These are phyloP conservation scores for Acanthamoeba triangularis DNA, from an alignment of 208 protist species.

Conservation along the genomic window DNA sequence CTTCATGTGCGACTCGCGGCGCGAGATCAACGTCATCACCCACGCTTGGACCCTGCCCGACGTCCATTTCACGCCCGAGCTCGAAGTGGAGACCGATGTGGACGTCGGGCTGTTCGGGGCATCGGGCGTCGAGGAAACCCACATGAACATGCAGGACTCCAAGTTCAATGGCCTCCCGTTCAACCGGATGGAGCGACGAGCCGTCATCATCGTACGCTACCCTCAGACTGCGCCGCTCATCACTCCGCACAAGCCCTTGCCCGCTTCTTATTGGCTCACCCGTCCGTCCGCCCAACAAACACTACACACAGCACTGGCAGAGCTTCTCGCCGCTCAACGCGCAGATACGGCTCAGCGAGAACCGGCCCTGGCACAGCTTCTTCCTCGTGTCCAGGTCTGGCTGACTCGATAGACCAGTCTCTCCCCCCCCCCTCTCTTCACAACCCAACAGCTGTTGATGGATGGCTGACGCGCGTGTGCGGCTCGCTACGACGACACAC, in stretches of 20 bases:
- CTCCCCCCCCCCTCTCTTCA: too few species aligned
- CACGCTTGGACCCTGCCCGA: slow-evolving; percentile 22
- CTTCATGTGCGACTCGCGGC: slow-evolving; percentile 24
- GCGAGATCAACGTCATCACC: slow-evolving; percentile 63
- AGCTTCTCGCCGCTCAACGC: slow-evolving; percentile 55
- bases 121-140: slow-evolving; percentile 25
- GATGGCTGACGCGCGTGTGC: background rate
- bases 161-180: slow-evolving; percentile 25
- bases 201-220: slow-evolving; percentile 39
- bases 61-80: background rate
- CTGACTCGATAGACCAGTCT: too few species aligned
- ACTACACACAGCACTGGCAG: slow-evolving; percentile 39
- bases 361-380: slow-evolving; percentile 23
- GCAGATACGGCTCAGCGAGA: slow-evolving; percentile 10
- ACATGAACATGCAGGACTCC: slow-evolving; percentile 46
- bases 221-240: too few species aligned
- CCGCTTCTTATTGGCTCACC: too few species aligned
- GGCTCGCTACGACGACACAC: background rate
- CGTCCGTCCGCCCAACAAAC: too few species aligned
- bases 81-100: background rate
- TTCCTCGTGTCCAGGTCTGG: slow-evolving; percentile 35
- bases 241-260: too few species aligned
- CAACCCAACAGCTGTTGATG: too few species aligned
- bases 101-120: slow-evolving; percentile 23
- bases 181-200: slow-evolving; percentile 1